A percentile compares a stretch with the other conserved stretches of the same genome.
phyloP scores from a whole-genome alignment of 805 yeast genomes.

The Pichia rugopelliculosa region DNA sequence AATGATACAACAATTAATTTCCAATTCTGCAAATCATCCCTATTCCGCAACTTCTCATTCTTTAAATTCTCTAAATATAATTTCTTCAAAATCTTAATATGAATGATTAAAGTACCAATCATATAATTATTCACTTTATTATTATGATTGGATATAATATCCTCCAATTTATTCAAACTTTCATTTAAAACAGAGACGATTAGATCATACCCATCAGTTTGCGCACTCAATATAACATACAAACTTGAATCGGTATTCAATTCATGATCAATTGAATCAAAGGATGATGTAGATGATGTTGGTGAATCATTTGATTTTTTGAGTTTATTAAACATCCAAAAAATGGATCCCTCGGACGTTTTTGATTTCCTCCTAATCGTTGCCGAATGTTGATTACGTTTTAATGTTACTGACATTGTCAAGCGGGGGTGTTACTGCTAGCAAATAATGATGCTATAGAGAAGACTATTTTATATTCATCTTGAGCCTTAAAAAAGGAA shows the following conservation, averaged over 20 bases:
- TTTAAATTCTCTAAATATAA: neutral
- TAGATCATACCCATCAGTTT: neutral
- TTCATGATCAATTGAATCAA: too few species aligned
- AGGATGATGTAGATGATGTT: neutral
- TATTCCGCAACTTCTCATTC: neutral
- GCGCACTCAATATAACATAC: neutral
- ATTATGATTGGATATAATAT: neutral
- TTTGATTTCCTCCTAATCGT: too few species aligned
- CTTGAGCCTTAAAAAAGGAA: too few species aligned
- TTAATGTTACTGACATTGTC: too few species aligned
- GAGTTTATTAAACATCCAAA: neutral
- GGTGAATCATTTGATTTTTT: neutral
- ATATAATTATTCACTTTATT: neutral
- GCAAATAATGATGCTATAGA: too few species aligned
- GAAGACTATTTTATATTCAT: too few species aligned
- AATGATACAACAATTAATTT: neutral
- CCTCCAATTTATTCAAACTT: neutral
- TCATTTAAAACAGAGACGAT: neutral
- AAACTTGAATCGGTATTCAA: neutral
- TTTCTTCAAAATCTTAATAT: slow-evolving; percentile 1
- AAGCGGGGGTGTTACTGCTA: too few species aligned
- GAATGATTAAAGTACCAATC: slow-evolving; percentile 1
- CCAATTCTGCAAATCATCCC: neutral
- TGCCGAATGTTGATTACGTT: too few species aligned
- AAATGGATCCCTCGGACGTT: neutral